Percentiles rank a stretch among this genome's conserved stretches.
These are phyloP conservation scores for Turnera subulata DNA, from an alignment of 345 rosid genomes.

Conservation along the genomic window DNA sequence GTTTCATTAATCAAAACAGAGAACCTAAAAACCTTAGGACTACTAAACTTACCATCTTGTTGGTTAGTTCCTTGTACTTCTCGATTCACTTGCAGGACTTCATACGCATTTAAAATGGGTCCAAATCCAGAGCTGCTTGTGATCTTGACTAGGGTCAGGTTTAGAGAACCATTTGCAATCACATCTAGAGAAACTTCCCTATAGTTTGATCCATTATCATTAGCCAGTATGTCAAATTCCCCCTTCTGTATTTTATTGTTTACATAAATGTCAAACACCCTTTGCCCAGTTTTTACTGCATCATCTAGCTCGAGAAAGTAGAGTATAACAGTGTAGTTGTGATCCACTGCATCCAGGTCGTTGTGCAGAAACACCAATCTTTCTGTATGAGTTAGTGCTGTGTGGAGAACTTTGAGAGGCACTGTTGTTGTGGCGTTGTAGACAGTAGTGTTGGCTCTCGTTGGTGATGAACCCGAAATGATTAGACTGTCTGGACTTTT, in stretches of 20 bases:
- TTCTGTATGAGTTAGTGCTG: slow-evolving; percentile 31
- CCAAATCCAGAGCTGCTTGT: slow-evolving; percentile 37
- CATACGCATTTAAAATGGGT: slow-evolving; percentile 61
- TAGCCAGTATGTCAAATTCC: slow-evolving; percentile 38
- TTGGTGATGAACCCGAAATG: slow-evolving; percentile 10
- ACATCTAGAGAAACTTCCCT: slow-evolving; percentile 26
- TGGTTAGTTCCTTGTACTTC: slow-evolving; percentile 31
- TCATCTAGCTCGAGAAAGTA: slow-evolving; percentile 55
- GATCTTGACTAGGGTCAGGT: slow-evolving; percentile 49
- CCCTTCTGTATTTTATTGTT: slow-evolving; percentile 24
- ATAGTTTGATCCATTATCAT: slow-evolving; percentile 35
- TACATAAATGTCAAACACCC: slow-evolving; percentile 49
- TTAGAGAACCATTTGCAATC: slow-evolving; percentile 42
- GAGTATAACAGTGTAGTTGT: slow-evolving; percentile 49
- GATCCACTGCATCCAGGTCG: slow-evolving; percentile 23
- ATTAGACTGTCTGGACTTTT: slow-evolving; percentile 8
- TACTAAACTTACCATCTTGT: slow-evolving; percentile 36
- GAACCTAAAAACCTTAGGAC: background rate
- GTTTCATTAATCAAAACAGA: background rate
- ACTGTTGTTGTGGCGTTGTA: slow-evolving; percentile 17
- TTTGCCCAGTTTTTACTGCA: slow-evolving; percentile 31
- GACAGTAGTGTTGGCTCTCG: slow-evolving; percentile 6
- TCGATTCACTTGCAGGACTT: slow-evolving; percentile 44
- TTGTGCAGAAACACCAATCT: slow-evolving; percentile 34
- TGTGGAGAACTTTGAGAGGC: slow-evolving; percentile 47